Evolutionary conservation across 2,329 filamentous ascomycete species (phyloP).

Genomic region (Colletotrichum lentis): DNA sequence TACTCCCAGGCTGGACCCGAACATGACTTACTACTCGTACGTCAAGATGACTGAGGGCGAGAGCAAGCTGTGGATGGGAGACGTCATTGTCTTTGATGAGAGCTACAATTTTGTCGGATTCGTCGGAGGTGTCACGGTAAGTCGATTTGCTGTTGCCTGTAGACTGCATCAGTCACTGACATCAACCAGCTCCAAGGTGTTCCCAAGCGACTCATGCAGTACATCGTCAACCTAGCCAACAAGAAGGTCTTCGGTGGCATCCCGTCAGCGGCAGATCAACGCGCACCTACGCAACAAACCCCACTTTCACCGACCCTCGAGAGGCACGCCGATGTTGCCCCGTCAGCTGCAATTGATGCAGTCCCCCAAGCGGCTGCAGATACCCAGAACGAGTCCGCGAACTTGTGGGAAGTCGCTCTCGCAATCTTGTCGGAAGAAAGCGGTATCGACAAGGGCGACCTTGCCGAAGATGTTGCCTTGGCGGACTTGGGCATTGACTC

Average conservation of each 20-base stretch:
- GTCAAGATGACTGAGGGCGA: constrained; percentile 64
- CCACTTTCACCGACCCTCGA: too few relatives aligned
- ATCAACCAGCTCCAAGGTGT: too few relatives aligned
- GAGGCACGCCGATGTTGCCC: too few relatives aligned
- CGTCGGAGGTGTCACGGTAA: constrained; percentile 65
- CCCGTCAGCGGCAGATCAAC: constrained; percentile 51
- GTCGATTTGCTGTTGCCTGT: too few relatives aligned
- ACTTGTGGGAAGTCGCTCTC: too few relatives aligned
- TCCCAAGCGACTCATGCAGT: constrained; percentile 70
- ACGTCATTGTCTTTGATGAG: constrained; percentile 64
- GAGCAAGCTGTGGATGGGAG: constrained; percentile 59
- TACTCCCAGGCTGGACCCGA: constrained; percentile 53
- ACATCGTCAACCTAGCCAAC: constrained; percentile 60
- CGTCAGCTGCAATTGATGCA: too few relatives aligned
- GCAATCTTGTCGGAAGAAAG: too few relatives aligned
- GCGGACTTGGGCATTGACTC: constrained; percentile 68
- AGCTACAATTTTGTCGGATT: constrained; percentile 58
- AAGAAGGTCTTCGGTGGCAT: constrained; percentile 54
- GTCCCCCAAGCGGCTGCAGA: too few relatives aligned
- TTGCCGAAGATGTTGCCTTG: constrained; percentile 64
- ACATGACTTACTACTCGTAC: constrained; percentile 63
- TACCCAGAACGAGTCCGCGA: too few relatives aligned
- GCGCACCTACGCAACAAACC: too few relatives aligned
- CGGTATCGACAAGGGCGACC: constrained; percentile 61
- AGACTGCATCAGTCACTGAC: too few relatives aligned